Conservation (phyloP, 2,329 filamentous ascomycete genomes). For the Pseudocercospora musae region DNA sequence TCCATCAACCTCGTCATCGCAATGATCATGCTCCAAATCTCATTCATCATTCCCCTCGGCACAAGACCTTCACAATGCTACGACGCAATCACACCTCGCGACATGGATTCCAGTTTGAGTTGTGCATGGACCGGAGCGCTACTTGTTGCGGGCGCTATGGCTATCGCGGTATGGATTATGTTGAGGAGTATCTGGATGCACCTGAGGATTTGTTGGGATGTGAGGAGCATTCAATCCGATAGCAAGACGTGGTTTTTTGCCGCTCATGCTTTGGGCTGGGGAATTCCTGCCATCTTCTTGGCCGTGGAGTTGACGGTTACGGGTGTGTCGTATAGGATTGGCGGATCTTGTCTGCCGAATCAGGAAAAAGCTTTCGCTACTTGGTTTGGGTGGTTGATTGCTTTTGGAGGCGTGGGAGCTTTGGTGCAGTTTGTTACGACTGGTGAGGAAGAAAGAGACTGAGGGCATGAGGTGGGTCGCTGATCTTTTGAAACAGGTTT, state of each 20-base stretch:
- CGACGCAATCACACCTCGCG: conserved; percentile 79
- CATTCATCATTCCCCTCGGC: conserved; percentile 77
- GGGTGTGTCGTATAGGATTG: conserved; percentile 56
- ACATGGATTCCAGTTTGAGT: conserved; percentile 68
- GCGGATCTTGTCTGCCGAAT: conserved; percentile 86
- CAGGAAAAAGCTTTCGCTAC: conserved; percentile 37
- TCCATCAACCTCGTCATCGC: conserved; percentile 83
- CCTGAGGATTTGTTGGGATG: conserved; percentile 40
- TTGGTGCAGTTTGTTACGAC: conserved; percentile 36
- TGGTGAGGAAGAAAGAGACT: no score
- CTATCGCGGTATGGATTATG: conserved; percentile 81
- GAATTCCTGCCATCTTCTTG: conserved; percentile 33
- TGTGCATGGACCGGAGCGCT: conserved; percentile 80
- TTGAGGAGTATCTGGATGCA: conserved; percentile 40
- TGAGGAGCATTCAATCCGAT: conserved; percentile 28
- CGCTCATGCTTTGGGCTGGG: conserved; percentile 32
- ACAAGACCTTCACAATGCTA: conserved; percentile 71
- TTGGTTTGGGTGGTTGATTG: conserved; percentile 39
- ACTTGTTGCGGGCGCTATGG: conserved; percentile 75
- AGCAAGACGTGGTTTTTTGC: conserved; percentile 29
- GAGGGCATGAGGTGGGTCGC: no score
- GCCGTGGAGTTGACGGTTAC: conserved; percentile 44
- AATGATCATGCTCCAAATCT: conserved; percentile 67
- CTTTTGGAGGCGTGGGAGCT: conserved; percentile 34
- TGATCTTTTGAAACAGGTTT: no score